These are phyloP conservation scores for Takashimella tepidaria DNA, from an alignment of 1,284 basidiomycete species.

Conservation along the genomic window DNA sequence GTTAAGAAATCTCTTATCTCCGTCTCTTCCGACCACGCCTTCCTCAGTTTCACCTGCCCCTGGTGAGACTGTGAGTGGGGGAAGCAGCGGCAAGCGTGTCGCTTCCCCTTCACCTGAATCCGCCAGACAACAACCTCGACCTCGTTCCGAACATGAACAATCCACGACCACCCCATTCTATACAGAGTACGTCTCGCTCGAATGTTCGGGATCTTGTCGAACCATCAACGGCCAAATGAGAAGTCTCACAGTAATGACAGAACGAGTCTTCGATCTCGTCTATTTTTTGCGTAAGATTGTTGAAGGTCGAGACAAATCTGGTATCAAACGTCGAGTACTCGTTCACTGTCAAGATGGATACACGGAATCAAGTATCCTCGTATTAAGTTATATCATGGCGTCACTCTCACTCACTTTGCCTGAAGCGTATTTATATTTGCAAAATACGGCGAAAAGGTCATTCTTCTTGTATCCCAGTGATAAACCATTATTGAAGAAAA, in stretches of 20 bases:
- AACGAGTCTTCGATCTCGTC: slow-evolving; percentile 42
- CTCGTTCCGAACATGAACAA: slow-evolving; percentile 2
- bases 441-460: slow-evolving; percentile 55
- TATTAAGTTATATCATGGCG: slow-evolving; percentile 83
- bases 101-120: slow-evolving; percentile 17
- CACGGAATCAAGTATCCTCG: slow-evolving; percentile 86
- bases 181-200: slow-evolving; percentile 38
- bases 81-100: slow-evolving; percentile 16
- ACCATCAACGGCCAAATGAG: slow-evolving; percentile 40
- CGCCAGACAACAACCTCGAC: slow-evolving; percentile 13
- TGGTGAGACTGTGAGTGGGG: neutral
- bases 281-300: slow-evolving; percentile 40
- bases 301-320: slow-evolving; percentile 35
- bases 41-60: slow-evolving; percentile 8
- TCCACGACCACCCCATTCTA: no score
- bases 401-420: slow-evolving; percentile 63
- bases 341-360: slow-evolving; percentile 50
- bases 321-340: slow-evolving; percentile 37
- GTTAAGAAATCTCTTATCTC: slow-evolving; percentile 41
- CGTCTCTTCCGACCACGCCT: slow-evolving; percentile 1
- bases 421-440: slow-evolving; percentile 73
- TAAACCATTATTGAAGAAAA: slow-evolving; percentile 64
- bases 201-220: slow-evolving; percentile 43
- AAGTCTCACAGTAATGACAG: slow-evolving; percentile 37
- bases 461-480: slow-evolving; percentile 92